A percentile compares a stretch with the other conserved stretches of the same genome.
Conservation (phyloP, 2,329 filamentous ascomycete genomes). For the Fusarium oxysporum region DNA sequence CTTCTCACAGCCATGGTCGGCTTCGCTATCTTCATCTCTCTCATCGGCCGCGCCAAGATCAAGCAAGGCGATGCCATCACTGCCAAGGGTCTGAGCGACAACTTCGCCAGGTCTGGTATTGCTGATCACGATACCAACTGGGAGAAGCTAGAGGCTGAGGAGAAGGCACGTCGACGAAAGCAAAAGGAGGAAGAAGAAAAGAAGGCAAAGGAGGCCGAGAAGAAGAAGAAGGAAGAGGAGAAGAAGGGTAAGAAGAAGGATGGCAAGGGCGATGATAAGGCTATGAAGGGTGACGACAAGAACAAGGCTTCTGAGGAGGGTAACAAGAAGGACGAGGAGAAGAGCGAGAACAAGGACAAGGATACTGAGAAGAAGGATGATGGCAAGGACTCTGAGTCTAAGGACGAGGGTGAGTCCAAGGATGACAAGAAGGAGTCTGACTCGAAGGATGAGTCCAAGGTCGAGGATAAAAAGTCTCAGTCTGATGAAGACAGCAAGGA, state of each 20-base stretch:
- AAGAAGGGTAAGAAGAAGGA: conserved; percentile 47
- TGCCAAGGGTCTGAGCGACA: conserved; percentile 52
- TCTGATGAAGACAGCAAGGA: background rate
- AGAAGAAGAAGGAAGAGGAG: conserved; percentile 47
- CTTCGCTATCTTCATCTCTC: conserved; percentile 79
- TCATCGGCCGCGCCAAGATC: conserved; percentile 86
- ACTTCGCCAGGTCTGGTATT: conserved; percentile 51
- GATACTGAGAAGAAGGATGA: conserved; percentile 23
- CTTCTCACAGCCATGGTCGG: conserved; percentile 92
- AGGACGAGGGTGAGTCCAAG: conserved; percentile 32
- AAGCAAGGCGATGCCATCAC: conserved; percentile 50
- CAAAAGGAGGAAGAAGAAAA: conserved; percentile 55
- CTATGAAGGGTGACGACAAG: conserved; percentile 38
- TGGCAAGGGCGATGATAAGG: conserved; percentile 38
- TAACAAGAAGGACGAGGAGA: conserved; percentile 40
- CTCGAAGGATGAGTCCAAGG: conserved; percentile 28
- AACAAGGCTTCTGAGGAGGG: conserved; percentile 23
- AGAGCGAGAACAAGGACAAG: conserved; percentile 36
- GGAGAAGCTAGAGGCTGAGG: conserved; percentile 58
- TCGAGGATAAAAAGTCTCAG: conserved; percentile 14
- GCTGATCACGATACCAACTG: conserved; percentile 57
- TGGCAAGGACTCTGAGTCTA: conserved; percentile 20
- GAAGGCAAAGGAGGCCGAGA: conserved; percentile 51
- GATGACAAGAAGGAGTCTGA: conserved; percentile 23
- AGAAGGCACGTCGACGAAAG: conserved; percentile 53